These are phyloP conservation scores for Excoecaria agallocha DNA, from an alignment of 345 rosid species.

Conservation along the genomic window DNA sequence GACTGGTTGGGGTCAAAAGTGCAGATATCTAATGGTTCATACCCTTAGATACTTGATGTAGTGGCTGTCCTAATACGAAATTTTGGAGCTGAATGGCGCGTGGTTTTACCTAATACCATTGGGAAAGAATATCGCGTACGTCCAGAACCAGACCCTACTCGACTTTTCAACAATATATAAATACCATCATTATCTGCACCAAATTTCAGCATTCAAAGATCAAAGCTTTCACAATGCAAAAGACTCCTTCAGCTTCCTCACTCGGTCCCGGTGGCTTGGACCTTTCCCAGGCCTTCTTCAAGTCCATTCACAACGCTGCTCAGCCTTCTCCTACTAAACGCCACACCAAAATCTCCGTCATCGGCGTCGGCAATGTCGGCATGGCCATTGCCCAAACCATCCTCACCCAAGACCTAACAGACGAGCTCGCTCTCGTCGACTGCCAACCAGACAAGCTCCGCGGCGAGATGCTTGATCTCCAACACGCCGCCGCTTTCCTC, in stretches of 20 bases:
- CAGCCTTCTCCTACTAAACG: slow-evolving; percentile 59
- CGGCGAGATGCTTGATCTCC: slow-evolving; percentile 98
- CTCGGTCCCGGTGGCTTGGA: slow-evolving; percentile 71
- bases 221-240: slow-evolving; percentile 42
- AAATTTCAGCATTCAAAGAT: background rate
- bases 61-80: too few species aligned
- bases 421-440: slow-evolving; percentile 76
- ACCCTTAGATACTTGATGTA: too few species aligned
- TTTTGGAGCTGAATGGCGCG: too few species aligned
- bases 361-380: slow-evolving; percentile 91
- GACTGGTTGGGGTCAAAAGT: too few species aligned
- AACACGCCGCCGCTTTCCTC: slow-evolving; percentile 96
- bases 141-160: too few species aligned
- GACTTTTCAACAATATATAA: background rate
- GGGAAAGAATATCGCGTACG: too few species aligned
- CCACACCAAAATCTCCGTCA: slow-evolving; percentile 65
- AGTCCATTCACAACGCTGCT: slow-evolving; percentile 49
- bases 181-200: too few species aligned
- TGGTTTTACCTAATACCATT: too few species aligned
- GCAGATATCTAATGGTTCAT: too few species aligned
- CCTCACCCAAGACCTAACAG: slow-evolving; percentile 78
- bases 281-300: slow-evolving; percentile 63
- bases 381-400: slow-evolving; percentile 98
- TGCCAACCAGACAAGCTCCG: slow-evolving; percentile 62
- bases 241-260: slow-evolving; percentile 40